Evolutionary conservation across 768 basidiomycete species (phyloP), one percentile per base, ranked within the genome.

Genomic region (Strobilomyces confusus): DNA sequence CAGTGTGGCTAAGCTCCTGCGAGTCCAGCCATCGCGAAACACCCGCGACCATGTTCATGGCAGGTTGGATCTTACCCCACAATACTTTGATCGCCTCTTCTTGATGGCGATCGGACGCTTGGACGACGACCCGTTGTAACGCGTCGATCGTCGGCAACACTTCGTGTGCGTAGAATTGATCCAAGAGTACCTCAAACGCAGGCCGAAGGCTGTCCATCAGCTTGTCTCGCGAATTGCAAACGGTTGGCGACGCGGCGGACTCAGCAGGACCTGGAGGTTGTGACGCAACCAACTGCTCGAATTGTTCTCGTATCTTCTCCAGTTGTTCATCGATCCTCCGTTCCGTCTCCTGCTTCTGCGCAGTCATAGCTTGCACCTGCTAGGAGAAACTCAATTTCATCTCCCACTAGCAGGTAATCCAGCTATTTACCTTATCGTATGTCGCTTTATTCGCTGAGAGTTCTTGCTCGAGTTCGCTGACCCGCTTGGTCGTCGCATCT

Each of bases 1-100:
- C 65, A 17, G 63, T 63, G 37, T 33, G 49, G 13, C 15, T 23
- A 3, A 69, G 63, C 37, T 63, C 63, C 20, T 69, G 65, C 9
- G 67, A 69, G 49, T 67, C 66, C 15, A 67, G 50, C 66, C 66
- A 67, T 42, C 49, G 57, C 20, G 64, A 69, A 44, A 67, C 67
- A 13, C 60, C 66, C 3, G 63, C 59, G 3, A 69, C 66, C 59
- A 67, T 59, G 34, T 65, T 65, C 66, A 68, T 67, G 4, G 67
- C 68, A n/a, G 66, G 66, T 41, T 65, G 59, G 33, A 68, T 59
- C 55, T 40, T 59, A 9, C 63, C 63, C 67, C 67, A 68, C 23
- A 68, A 26, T 20, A 61, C 63, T 25, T 45, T 44, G 4, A 65
- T 54, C 15, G 58, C 52, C 15, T 63, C 66, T 34, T 56, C 54